These are phyloP conservation scores for Lichtheimia ramosa DNA, from an alignment of 371 early-diverging fungal species.

Conservation along the genomic window DNA sequence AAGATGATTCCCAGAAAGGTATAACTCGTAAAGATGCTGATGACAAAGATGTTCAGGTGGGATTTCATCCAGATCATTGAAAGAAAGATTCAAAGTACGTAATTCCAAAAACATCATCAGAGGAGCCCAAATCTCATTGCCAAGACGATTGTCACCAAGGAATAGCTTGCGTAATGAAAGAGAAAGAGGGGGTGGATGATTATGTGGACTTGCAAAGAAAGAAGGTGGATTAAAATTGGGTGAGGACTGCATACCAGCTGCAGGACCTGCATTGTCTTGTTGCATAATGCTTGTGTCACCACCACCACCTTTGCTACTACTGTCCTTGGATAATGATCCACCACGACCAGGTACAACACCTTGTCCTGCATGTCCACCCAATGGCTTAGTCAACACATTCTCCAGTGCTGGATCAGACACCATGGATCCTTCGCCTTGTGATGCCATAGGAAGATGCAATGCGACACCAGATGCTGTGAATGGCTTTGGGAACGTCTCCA, in stretches of 20 bases:
- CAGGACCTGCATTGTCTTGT: not conserved
- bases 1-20: constrained; percentile 85
- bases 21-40: constrained; percentile 69
- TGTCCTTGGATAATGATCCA: not conserved
- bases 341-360: constrained; percentile 18
- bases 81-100: constrained; percentile 76
- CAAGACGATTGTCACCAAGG: constrained; percentile 82
- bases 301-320: not conserved
- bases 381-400: constrained; percentile 14
- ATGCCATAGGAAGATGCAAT: constrained; percentile 24
- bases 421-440: constrained; percentile 24
- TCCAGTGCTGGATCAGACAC: constrained; percentile 14
- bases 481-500: constrained; percentile 46
- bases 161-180: constrained; percentile 61
- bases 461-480: constrained; percentile 31
- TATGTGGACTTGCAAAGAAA: constrained; percentile 53
- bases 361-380: constrained; percentile 32
- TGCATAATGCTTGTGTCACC: too few relatives aligned
- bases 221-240: constrained; percentile 54
- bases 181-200: constrained; percentile 66
- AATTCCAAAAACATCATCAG: constrained; percentile 74
- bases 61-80: constrained; percentile 84
- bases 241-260: constrained; percentile 21
- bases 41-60: constrained; percentile 57
- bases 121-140: constrained; percentile 76